These are phyloP conservation scores for Suhomyces bokatorum DNA, from an alignment of 1,139 yeast genomes.

Conservation along the genomic window DNA sequence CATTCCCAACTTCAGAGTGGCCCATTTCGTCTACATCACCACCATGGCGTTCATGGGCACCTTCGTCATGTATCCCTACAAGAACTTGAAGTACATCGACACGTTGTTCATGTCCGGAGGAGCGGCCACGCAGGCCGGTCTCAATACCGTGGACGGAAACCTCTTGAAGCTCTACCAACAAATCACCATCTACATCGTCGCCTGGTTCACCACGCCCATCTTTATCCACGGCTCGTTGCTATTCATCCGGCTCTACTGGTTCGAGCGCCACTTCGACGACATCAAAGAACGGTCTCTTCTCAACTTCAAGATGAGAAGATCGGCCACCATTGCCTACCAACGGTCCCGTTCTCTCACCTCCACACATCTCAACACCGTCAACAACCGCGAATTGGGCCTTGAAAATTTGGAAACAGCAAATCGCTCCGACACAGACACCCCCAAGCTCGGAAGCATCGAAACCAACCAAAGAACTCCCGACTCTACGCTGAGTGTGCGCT, in stretches of 20 bases:
- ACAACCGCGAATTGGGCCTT: constrained; percentile 38
- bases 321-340: constrained; percentile 72
- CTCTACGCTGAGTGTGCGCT: constrained; percentile 15
- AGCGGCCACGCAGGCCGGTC: constrained; percentile 87
- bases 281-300: constrained; percentile 73
- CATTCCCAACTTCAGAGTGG: constrained; percentile 74
- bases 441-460: constrained; percentile 3
- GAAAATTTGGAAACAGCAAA: neutral
- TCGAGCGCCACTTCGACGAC: constrained; percentile 81
- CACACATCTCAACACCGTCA: constrained; percentile 39
- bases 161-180: constrained; percentile 72
- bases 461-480: constrained; percentile 16
- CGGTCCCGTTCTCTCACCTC: constrained; percentile 40
- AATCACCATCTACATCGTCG: constrained; percentile 56
- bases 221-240: constrained; percentile 81
- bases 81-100: constrained; percentile 70
- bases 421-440: neutral
- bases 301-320: constrained; percentile 76
- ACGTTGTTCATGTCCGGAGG: constrained; percentile 75
- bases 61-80: constrained; percentile 71
- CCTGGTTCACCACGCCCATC: constrained; percentile 81
- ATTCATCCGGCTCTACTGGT: constrained; percentile 83
- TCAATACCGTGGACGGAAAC: constrained; percentile 75
- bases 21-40: constrained; percentile 70
- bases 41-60: constrained; percentile 62